Base-by-base conservation (phyloP, 2,329 filamentous ascomycete species). In the Paecilomyces sp. region DNA sequence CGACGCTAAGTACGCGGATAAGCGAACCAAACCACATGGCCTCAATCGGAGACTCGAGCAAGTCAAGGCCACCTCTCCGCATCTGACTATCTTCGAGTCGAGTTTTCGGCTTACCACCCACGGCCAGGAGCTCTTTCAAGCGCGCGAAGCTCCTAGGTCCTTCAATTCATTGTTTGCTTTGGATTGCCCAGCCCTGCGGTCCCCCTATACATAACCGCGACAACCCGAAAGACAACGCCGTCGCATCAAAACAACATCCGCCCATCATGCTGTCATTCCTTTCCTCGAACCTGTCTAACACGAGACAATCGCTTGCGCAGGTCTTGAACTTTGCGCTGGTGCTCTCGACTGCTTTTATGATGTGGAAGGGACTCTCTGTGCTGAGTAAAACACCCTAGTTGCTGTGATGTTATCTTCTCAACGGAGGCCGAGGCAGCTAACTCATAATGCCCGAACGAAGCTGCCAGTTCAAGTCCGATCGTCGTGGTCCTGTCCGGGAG, bases 281-380 rank as follows among this genome's bases (percentile, higher is more conserved):
- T 64, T 79, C 81, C 61, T 76, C 77, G 58, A 79, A 84, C 70
- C 66, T 77, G 57, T 69, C 75, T 47, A 92, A 91, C 75, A 88
- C 90, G 65, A 88, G 92, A 75, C 91, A 95, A 74, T 83, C 89
- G 58, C 87, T 91, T 68, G 83, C 86, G 55, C 91, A 96, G 81
- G 76, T 93, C 66, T 85, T 96, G 72, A 96, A 95, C 79, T 96
- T 97, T 75, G 91, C 88, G 59, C 85, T 97, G 64, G 91, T 96
- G 63, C 85, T 96, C 56, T 92, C 89, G 9, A 94, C 91, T 1
- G 92, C 92, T 1, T 96, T 96, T 73, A 96, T 96, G 92, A 86
- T 96, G 79, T 91, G 88, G 92, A 96, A 96, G 76, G 90, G 89
- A 9, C 85, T 97, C 61, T 92, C 88, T 8, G 85, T 96, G 41